phyloP scores from a whole-genome alignment of 495 filamentous ascomycete species.

The Penicillium soppii region DNA sequence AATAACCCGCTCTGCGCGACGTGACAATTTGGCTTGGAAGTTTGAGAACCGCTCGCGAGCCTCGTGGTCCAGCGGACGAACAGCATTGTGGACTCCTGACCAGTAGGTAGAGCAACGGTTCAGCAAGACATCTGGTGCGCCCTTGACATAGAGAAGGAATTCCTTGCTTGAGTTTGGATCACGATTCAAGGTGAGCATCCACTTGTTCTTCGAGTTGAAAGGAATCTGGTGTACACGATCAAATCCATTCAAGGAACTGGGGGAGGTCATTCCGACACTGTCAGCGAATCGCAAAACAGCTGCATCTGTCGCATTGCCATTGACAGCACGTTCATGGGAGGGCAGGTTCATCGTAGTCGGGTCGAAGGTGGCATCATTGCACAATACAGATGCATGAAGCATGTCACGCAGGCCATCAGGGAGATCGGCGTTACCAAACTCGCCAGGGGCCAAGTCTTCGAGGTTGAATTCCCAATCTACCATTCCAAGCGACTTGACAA shows the following conservation, averaged over 20 bases:
- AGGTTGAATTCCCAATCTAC: constrained; percentile 31
- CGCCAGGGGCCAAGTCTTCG: constrained; percentile 17
- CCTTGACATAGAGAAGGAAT: constrained; percentile 45
- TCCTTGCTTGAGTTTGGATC: constrained; percentile 11
- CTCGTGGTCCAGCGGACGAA: constrained; percentile 33
- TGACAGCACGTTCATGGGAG: constrained; percentile 55
- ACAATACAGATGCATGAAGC: constrained; percentile 43
- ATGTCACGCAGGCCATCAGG: constrained; percentile 21
- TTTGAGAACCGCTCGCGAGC: constrained; percentile 33
- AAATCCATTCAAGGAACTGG: constrained; percentile 41
- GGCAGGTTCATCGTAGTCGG: constrained; percentile 53
- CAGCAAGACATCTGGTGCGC: constrained; percentile 52
- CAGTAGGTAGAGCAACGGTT: constrained; percentile 43
- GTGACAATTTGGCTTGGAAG: constrained; percentile 43
- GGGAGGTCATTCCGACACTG: constrained; percentile 49
- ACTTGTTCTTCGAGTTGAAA: constrained; percentile 81
- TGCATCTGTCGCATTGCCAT: constrained; percentile 72
- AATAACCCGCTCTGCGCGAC: constrained; percentile 52
- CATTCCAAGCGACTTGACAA: constrained; percentile 40
- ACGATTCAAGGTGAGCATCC: constrained; percentile 39
- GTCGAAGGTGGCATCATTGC: constrained; percentile 71
- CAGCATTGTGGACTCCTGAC: constrained; percentile 32
- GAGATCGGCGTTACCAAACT: constrained; percentile 6
- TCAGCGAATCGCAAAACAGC: constrained; percentile 69
- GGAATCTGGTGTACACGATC: constrained; percentile 63